These are phyloP conservation scores for Lolium multiflorum DNA, from an alignment of 176 grass and related monocot species.

Conservation along the genomic window DNA sequence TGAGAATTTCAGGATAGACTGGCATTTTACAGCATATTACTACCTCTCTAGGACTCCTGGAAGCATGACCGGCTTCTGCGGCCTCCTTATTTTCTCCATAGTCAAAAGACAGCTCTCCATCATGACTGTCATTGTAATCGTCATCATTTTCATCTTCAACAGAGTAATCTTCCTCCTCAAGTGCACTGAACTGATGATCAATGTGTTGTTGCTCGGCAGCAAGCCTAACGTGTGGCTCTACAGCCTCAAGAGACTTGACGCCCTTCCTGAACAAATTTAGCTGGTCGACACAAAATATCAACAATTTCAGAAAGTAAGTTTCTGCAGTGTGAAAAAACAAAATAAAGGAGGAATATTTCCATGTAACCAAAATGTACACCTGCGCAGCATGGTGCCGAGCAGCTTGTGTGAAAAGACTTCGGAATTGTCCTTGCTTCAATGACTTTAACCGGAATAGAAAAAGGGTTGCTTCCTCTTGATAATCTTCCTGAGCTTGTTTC, in stretches of 20 bases:
- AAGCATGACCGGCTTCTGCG: slow-evolving; percentile 49
- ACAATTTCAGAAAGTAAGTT: slow-evolving; percentile 33
- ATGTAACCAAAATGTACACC: slow-evolving; percentile 52
- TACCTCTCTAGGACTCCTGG: slow-evolving; percentile 74
- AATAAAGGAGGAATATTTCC: slow-evolving; percentile 9
- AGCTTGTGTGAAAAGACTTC: slow-evolving; percentile 98
- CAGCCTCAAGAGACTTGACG: slow-evolving; percentile 77
- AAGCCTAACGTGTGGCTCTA: slow-evolving; percentile 84
- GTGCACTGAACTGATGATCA: slow-evolving; percentile 89
- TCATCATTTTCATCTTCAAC: slow-evolving; percentile 74
- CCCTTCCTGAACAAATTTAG: slow-evolving; percentile 92
- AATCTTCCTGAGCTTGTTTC: slow-evolving; percentile 91
- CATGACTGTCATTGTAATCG: slow-evolving; percentile 68
- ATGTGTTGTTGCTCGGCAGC: slow-evolving; percentile 94
- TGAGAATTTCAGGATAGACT: not conserved
- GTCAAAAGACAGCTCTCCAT: slow-evolving; percentile 80
- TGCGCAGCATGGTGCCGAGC: slow-evolving; percentile 95
- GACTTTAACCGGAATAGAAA: slow-evolving; percentile 96
- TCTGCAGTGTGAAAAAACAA: slow-evolving; percentile 15
- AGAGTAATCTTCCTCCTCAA: slow-evolving; percentile 75
- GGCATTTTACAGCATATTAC: not conserved
- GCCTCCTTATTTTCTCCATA: slow-evolving; percentile 66
- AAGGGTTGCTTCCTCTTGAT: slow-evolving; percentile 85
- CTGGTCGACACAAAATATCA: slow-evolving; percentile 51
- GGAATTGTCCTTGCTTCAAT: slow-evolving; percentile 93